Conservation (phyloP, 2,329 filamentous ascomycete genomes). For the Monilinia polystroma region DNA sequence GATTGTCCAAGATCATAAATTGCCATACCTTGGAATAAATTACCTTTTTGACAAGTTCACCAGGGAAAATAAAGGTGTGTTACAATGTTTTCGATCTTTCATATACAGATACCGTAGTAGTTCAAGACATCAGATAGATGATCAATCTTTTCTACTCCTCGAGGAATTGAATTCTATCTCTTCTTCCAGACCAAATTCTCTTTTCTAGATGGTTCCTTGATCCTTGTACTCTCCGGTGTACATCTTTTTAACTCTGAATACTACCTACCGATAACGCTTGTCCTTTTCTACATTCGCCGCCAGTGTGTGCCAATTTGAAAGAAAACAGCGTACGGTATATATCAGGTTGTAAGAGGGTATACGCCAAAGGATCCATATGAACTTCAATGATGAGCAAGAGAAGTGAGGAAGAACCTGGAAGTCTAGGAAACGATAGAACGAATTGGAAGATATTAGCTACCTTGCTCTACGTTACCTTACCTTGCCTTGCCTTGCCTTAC, state of each 20-base stretch:
- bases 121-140: slow-evolving; percentile 9
- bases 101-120: neutral
- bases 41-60: neutral
- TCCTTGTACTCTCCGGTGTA: neutral
- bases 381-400: neutral
- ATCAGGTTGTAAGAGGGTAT: neutral
- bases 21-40: slow-evolving; percentile 2
- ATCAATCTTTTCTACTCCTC: slow-evolving; percentile 7
- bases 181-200: slow-evolving; percentile 7
- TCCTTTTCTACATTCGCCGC: slow-evolving; percentile 3
- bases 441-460: neutral
- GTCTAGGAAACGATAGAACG: slow-evolving; percentile 6
- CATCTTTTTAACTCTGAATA: neutral
- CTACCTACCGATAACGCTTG: neutral
- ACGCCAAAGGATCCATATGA: slow-evolving; percentile 11
- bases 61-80: slow-evolving; percentile 7
- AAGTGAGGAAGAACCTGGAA: slow-evolving; percentile 11
- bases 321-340: neutral
- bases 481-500: neutral
- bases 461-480: neutral
- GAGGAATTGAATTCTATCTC: slow-evolving; percentile 9
- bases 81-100: slow-evolving; percentile 3
- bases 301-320: slow-evolving; percentile 9
- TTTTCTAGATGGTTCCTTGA: neutral
- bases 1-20: neutral